A percentile compares a stretch with the other conserved stretches of the same genome.
These are phyloP conservation scores for Gnaphalium uliginosum DNA, from an alignment of 129 eudicot species.

Conservation along the genomic window DNA sequence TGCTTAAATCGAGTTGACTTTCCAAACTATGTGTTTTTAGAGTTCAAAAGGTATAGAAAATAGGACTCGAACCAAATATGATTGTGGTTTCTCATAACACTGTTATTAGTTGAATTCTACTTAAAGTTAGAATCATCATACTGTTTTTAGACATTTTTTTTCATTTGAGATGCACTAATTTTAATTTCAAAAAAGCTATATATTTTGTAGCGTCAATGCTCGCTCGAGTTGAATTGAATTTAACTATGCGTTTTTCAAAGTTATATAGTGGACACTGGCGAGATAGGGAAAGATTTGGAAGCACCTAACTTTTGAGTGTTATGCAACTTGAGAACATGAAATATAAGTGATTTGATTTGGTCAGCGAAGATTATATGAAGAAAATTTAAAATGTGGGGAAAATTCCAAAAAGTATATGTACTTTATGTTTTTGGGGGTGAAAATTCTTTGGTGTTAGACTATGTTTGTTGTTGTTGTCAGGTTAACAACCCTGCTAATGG, in stretches of 20 bases:
- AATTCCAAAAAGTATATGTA: neutral
- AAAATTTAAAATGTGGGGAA: neutral
- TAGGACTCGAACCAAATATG: neutral
- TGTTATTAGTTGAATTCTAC: neutral
- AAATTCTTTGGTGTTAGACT: neutral
- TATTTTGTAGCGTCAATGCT: neutral
- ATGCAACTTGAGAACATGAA: neutral
- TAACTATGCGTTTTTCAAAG: neutral
- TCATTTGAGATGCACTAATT: neutral
- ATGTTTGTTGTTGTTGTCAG: constrained; percentile 48
- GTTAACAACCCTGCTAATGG: constrained; percentile 87
- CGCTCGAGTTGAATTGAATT: neutral
- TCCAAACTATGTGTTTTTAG: neutral
- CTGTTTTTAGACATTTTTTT: neutral
- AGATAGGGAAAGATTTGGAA: neutral
- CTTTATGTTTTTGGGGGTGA: neutral
- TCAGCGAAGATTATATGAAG: neutral
- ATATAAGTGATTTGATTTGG: neutral
- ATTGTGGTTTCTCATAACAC: neutral
- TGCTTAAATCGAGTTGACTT: neutral
- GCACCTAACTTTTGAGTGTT: neutral
- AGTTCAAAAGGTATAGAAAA: neutral
- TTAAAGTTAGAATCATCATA: no score
- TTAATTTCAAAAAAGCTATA: neutral
- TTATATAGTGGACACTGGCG: neutral